phyloP scores from a whole-genome alignment of 2,329 filamentous ascomycete genomes.

The Ilyonectria destructans region DNA sequence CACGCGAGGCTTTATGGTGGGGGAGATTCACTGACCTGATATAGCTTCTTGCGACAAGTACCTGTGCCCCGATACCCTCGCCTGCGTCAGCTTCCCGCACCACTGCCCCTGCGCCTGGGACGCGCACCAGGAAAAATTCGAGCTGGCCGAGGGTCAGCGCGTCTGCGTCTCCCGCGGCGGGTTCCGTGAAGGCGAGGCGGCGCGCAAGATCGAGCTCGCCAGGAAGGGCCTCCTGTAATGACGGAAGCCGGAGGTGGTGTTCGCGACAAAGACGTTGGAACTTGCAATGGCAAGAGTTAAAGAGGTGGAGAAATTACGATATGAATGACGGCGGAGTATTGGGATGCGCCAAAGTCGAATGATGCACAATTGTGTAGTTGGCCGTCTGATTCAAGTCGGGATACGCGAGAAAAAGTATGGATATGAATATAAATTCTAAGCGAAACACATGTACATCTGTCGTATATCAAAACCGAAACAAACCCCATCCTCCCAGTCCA shows the following conservation, averaged over 20 bases:
- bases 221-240: constrained; percentile 83
- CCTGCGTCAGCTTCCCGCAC: constrained; percentile 96
- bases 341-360: background rate
- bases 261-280: no score
- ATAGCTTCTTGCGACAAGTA: constrained; percentile 92
- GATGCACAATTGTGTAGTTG: background rate
- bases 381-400: background rate
- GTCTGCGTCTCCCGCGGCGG: constrained; percentile 84
- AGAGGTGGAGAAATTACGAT: constrained; percentile 1
- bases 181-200: constrained; percentile 80
- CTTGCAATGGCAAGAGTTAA: background rate
- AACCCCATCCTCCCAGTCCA: constrained; percentile 5
- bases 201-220: constrained; percentile 84
- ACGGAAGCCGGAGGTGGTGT: background rate
- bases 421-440: constrained; percentile 35
- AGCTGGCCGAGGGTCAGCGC: constrained; percentile 79
- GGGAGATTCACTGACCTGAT: background rate
- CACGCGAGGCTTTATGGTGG: background rate
- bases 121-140: constrained; percentile 83
- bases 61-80: constrained; percentile 93
- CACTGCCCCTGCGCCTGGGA: constrained; percentile 95
- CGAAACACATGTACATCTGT: constrained; percentile 29
- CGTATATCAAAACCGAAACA: constrained; percentile 20
- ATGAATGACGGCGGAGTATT: constrained; percentile 12
- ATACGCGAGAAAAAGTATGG: constrained; percentile 12